phyloP scores from a whole-genome alignment of 2,329 filamentous ascomycete species.

The Ceratocystis lukuohia region DNA sequence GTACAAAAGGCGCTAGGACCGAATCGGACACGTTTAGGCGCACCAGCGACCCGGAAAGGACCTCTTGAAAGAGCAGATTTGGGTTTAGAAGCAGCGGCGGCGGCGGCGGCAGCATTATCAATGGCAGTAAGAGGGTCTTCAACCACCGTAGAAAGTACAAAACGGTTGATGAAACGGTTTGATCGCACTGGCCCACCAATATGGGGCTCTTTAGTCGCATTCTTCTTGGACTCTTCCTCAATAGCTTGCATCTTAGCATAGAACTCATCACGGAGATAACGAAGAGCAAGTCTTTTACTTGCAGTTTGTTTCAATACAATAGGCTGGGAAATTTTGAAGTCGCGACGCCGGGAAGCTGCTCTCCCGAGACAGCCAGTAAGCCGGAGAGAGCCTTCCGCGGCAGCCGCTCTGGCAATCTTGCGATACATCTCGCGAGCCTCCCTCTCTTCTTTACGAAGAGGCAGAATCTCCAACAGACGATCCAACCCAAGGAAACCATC shows the following conservation, averaged over 20 bases:
- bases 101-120: not conserved
- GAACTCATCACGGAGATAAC: not conserved
- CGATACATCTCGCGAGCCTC: not conserved
- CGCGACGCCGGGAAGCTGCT: not conserved
- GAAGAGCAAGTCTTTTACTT: not conserved
- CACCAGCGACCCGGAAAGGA: not conserved
- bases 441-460: not conserved
- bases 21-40: not conserved
- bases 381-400: not conserved
- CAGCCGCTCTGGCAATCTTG: not conserved
- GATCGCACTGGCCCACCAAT: not conserved
- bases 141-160: not conserved
- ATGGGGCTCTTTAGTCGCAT: not conserved
- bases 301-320: not conserved
- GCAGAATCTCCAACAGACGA: not conserved
- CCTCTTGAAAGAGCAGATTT: not conserved
- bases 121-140: not conserved
- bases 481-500: not conserved
- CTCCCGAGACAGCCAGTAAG: not conserved
- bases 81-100: not conserved
- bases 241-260: not conserved
- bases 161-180: not conserved
- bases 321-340: not conserved
- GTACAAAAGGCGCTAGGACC: not conserved
- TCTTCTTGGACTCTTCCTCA: not conserved